These are phyloP conservation scores for Myochromella boudieri DNA, from an alignment of 768 basidiomycete species.

Conservation along the genomic window DNA sequence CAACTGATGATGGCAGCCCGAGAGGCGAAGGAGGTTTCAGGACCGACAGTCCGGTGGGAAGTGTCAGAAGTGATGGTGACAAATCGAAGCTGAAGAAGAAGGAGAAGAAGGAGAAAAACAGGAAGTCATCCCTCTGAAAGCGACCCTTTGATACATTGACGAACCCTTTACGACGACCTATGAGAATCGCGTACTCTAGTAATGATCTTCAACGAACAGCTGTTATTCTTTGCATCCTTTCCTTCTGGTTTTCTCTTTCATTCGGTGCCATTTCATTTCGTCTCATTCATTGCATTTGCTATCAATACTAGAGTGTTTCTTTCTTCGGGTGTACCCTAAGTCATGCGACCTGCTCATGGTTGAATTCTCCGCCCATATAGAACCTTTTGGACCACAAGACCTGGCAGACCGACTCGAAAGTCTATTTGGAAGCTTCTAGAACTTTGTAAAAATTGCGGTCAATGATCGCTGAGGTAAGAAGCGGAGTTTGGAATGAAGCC, in stretches of 20 bases:
- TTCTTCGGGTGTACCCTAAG: constrained; percentile 1
- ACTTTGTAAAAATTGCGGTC: background rate
- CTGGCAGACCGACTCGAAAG: background rate
- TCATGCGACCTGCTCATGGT: constrained; percentile 10
- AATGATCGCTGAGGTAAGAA: constrained; percentile 20
- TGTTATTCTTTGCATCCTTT: constrained; percentile 4
- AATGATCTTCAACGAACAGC: constrained; percentile 15
- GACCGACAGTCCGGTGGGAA: constrained; percentile 57
- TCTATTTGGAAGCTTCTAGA: constrained; percentile 15
- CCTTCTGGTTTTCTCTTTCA: constrained; percentile 1
- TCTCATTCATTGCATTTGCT: constrained; percentile 2
- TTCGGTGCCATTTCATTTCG: constrained; percentile 3
- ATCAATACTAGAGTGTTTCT: constrained; percentile 3
- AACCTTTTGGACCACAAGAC: constrained; percentile 10
- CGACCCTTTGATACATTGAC: constrained; percentile 21
- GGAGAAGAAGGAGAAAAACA: constrained; percentile 63
- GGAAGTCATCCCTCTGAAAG: constrained; percentile 34
- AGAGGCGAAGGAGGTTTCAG: constrained; percentile 41
- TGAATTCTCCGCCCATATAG: constrained; percentile 1
- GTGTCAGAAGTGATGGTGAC: constrained; percentile 48
- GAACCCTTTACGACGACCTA: constrained; percentile 21
- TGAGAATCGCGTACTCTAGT: constrained; percentile 16
- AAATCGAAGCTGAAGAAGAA: constrained; percentile 57
- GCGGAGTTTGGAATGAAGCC: constrained; percentile 51
- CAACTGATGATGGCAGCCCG: constrained; percentile 42